Evolutionary conservation across 345 rosid genomes (phyloP), one percentile per base, ranked within the genome.

Genomic region (Gossypium ekmanianum): DNA sequence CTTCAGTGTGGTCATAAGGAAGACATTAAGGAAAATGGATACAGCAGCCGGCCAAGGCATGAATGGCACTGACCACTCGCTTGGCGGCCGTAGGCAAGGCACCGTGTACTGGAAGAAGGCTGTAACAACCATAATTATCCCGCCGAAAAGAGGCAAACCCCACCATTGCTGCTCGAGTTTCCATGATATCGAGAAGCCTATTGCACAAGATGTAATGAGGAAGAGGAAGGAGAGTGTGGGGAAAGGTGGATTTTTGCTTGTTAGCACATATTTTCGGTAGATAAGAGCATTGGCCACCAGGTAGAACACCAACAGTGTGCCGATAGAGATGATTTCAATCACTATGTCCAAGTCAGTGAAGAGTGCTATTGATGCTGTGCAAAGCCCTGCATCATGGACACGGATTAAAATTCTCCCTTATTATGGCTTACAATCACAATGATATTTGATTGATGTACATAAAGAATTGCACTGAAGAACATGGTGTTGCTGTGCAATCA

Each of bases 31-130:
- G 84, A 89, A 89, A 74, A 89, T 86, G 0, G 97, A 92, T 2
- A 84, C 62, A 2, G 89, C 93, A 0, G 97, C 93, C 3, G 94
- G 97, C 97, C 97, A 94, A 11, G 98, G 98, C 98, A 94, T 94
- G 62, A 89, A 74, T 5, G 98, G 97, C 44, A 94, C 97, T 1
- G 92, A 84, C 98, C 97, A 94, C 65, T 82, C 84, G 43, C 61
- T 74, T 13, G 83, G 43, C 61, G 65, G 78, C 26, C 66, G 3
- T 43, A 45, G 9, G 43, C 56, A 74, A 13, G 89, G 85, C 18
- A 78, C 74, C 76, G 47, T 66, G 83, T 74, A 61, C n/a, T 86
- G 94, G 75, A 88, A 94, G 24, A 77, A 52, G 3, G 85, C 74
- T 18, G 96, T 89, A 71, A 77, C n/a, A 20, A 67, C 75, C 27